phyloP scores from a whole-genome alignment of 345 rosid genomes.

The Heritiera littoralis region DNA sequence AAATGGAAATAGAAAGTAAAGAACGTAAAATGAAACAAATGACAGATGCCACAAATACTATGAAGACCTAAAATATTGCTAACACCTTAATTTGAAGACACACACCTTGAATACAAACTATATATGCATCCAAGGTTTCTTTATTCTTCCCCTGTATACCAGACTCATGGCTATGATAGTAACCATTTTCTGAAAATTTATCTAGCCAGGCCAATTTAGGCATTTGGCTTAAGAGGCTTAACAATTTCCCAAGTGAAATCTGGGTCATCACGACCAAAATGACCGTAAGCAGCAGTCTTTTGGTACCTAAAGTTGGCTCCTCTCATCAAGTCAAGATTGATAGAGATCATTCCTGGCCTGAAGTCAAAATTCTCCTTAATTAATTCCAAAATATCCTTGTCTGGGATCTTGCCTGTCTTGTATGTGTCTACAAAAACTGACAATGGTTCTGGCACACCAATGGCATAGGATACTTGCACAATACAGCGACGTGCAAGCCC shows the following conservation, averaged over 20 bases:
- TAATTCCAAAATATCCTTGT: constrained; percentile 51
- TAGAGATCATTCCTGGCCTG: constrained; percentile 80
- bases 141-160: constrained; percentile 29
- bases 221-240: constrained; percentile 66
- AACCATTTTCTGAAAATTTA: constrained; percentile 5
- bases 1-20: not conserved
- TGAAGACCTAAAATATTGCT: not conserved
- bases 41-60: not conserved
- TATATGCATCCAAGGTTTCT: constrained; percentile 25
- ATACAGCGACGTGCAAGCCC: constrained; percentile 77
- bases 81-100: not conserved
- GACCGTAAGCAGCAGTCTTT: constrained; percentile 79
- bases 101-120: not conserved
- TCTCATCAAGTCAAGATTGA: constrained; percentile 72
- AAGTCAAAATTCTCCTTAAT: constrained; percentile 68
- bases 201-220: constrained; percentile 31
- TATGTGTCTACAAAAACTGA: constrained; percentile 67
- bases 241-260: constrained; percentile 79
- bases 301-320: constrained; percentile 74
- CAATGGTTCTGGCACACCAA: constrained; percentile 71
- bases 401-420: constrained; percentile 60
- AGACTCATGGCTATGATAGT: constrained; percentile 24
- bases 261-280: constrained; percentile 71
- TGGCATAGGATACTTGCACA: constrained; percentile 77
- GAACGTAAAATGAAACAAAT: not conserved